Percentiles rank a stretch among this genome's conserved stretches.
phyloP scores from a whole-genome alignment of 1,139 yeast genomes.

The Blastobotrys persicus region DNA sequence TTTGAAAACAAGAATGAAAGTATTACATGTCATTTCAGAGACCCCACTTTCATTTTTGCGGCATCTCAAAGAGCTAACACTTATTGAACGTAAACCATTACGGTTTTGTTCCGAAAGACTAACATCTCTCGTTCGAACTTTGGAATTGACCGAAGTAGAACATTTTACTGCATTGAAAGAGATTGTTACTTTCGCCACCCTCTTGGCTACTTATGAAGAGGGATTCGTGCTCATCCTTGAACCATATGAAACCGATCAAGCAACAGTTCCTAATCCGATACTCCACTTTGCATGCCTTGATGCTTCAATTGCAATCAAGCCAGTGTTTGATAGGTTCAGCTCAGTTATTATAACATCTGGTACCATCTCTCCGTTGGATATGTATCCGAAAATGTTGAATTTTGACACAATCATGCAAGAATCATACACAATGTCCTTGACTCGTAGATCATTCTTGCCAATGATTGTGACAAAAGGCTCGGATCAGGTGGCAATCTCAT shows the following conservation, averaged over 20 bases:
- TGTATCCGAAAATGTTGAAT: constrained; percentile 97
- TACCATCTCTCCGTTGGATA: constrained; percentile 95
- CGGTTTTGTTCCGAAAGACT: constrained; percentile 89
- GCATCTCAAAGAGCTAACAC: constrained; percentile 89
- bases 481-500: constrained; percentile 94
- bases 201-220: constrained; percentile 89
- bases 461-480: constrained; percentile 96
- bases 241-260: constrained; percentile 95
- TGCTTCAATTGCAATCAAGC: constrained; percentile 96
- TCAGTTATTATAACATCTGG: constrained; percentile 96
- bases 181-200: constrained; percentile 94
- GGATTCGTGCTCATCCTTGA: constrained; percentile 91
- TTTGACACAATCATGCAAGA: constrained; percentile 93
- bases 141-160: constrained; percentile 84
- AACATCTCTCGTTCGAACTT: constrained; percentile 80
- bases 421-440: constrained; percentile 93
- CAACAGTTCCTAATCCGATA: constrained; percentile 98
- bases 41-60: constrained; percentile 91
- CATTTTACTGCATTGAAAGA: constrained; percentile 92
- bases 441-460: constrained; percentile 89
- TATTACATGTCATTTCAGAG: constrained; percentile 92
- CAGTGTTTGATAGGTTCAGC: constrained; percentile 91
- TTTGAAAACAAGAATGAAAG: constrained; percentile 95
- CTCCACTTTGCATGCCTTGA: constrained; percentile 91
- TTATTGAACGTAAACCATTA: constrained; percentile 86